phyloP scores from a whole-genome alignment of 306 rosid genomes.

The Benincasa hispida region DNA sequence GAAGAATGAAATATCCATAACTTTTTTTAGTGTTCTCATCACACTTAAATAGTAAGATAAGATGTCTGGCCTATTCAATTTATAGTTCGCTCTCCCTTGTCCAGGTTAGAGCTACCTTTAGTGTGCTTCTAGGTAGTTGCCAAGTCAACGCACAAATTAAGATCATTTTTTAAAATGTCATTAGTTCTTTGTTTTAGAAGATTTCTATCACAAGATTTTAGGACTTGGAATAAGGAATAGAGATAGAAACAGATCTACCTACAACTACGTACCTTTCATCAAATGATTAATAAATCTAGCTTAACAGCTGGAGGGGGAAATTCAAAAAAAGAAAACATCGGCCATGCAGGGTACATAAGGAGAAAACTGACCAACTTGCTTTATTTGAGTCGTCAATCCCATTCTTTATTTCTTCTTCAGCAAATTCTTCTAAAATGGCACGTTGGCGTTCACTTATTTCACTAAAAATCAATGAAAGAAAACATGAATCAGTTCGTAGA shows the following conservation, averaged over 20 bases:
- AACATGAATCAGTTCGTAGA: slow-evolving; percentile 18
- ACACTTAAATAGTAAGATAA: background rate
- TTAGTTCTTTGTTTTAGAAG: background rate
- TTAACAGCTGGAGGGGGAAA: background rate
- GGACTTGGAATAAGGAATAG: background rate
- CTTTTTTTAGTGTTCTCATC: background rate
- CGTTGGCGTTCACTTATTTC: slow-evolving; percentile 63
- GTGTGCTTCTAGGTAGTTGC: background rate
- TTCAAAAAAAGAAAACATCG: slow-evolving; percentile 3
- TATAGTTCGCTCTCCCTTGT: background rate
- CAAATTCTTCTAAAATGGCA: slow-evolving; percentile 81
- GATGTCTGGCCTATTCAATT: background rate
- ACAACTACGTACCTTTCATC: background rate
- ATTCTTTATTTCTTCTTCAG: slow-evolving; percentile 60
- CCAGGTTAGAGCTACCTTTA: background rate
- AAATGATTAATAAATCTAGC: background rate
- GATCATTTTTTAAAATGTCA: background rate
- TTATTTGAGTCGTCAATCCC: slow-evolving; percentile 27
- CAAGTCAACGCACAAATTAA: background rate
- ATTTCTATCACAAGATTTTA: background rate
- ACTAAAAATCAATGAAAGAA: slow-evolving; percentile 25
- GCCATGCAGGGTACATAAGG: background rate
- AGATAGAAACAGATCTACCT: background rate
- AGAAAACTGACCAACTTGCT: slow-evolving; percentile 53
- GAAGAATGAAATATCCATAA: background rate